phyloP scores from a whole-genome alignment of 108 stramenopile genomes.

The Discostella pseudostelligera region DNA sequence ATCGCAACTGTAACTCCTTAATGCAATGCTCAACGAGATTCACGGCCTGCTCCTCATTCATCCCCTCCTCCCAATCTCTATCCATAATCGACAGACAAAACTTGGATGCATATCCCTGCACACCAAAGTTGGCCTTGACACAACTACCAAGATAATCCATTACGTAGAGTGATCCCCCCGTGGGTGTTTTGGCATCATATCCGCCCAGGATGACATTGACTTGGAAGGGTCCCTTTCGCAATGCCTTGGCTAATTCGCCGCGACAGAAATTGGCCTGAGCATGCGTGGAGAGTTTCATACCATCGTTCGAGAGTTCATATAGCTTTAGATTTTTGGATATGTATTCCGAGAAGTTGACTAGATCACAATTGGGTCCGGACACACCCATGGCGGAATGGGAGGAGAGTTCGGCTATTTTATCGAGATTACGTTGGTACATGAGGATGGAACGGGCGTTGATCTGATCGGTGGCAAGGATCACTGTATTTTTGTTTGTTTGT shows the following conservation, averaged over 20 bases:
- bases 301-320: constrained; percentile 93
- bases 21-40: constrained; percentile 87
- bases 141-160: constrained; percentile 93
- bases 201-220: constrained; percentile 94
- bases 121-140: constrained; percentile 77
- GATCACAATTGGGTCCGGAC: constrained; percentile 87
- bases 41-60: constrained; percentile 85
- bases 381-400: constrained; percentile 85
- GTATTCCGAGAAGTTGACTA: constrained; percentile 91
- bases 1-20: constrained; percentile 88
- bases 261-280: constrained; percentile 96
- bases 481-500: constrained; percentile 29
- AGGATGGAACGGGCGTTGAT: constrained; percentile 86
- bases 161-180: constrained; percentile 78
- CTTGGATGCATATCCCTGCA: constrained; percentile 92
- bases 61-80: constrained; percentile 81
- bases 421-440: constrained; percentile 84
- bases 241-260: constrained; percentile 88
- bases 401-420: constrained; percentile 79
- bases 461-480: constrained; percentile 87
- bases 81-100: constrained; percentile 96
- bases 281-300: constrained; percentile 85
- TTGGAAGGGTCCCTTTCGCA: constrained; percentile 96
- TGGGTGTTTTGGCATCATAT: constrained; percentile 68
- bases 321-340: constrained; percentile 91